Percentiles rank a stretch among this genome's conserved stretches.
These are phyloP conservation scores for Sideroxylon spinosum DNA, from an alignment of 179 eudicot genomes.

Conservation along the genomic window DNA sequence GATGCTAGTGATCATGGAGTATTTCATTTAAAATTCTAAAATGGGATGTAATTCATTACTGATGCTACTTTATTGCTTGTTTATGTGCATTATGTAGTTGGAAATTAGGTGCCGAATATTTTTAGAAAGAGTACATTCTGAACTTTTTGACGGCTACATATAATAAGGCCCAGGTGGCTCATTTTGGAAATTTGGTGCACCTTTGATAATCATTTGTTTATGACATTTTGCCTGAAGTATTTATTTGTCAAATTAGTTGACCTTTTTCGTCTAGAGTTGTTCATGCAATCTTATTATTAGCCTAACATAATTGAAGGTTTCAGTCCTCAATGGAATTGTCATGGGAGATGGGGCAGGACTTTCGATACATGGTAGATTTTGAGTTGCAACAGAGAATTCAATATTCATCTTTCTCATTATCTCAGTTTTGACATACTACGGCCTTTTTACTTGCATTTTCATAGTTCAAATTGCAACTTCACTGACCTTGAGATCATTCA, in stretches of 20 bases:
- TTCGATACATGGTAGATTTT: slow-evolving; percentile 84
- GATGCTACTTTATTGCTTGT: slow-evolving; percentile 6
- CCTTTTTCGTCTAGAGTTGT: background rate
- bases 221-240: background rate
- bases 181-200: background rate
- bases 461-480: background rate
- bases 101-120: slow-evolving; percentile 62
- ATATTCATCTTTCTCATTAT: slow-evolving; percentile 27
- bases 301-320: slow-evolving; percentile 49
- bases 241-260: background rate
- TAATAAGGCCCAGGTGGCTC: slow-evolving; percentile 67
- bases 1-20: background rate
- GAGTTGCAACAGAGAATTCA: slow-evolving; percentile 85
- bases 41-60: background rate
- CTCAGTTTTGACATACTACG: background rate
- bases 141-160: slow-evolving; percentile 78
- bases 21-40: background rate
- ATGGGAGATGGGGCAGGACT: slow-evolving; percentile 95
- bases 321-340: slow-evolving; percentile 78
- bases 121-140: slow-evolving; percentile 54
- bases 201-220: background rate
- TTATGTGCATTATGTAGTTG: slow-evolving; percentile 53
- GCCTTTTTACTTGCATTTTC: background rate
- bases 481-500: background rate
- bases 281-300: background rate